phyloP scores from a whole-genome alignment of 78 protist genomes.

The Monocercomonoides exilis region DNA sequence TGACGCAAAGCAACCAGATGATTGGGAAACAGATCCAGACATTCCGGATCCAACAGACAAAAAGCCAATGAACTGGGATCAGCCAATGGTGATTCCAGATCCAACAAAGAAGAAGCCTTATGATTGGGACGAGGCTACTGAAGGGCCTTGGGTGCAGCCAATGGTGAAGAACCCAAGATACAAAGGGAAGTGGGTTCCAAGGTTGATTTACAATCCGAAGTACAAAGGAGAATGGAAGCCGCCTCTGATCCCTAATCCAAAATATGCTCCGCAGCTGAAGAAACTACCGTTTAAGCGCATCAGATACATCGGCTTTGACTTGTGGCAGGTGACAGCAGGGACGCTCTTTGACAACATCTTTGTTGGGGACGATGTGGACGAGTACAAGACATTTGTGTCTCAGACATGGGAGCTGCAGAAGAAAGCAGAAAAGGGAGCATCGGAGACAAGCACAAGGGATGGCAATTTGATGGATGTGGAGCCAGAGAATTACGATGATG shows the following conservation, averaged over 20 bases:
- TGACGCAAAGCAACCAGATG: slow-evolving; percentile 48
- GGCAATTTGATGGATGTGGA: background rate
- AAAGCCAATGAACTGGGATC: slow-evolving; percentile 72
- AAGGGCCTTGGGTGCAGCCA: slow-evolving; percentile 12
- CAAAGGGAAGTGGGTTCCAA: slow-evolving; percentile 90
- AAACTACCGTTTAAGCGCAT: background rate
- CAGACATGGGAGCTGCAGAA: background rate
- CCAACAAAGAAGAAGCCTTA: slow-evolving; percentile 77
- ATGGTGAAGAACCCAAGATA: slow-evolving; percentile 15
- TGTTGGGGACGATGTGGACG: slow-evolving; percentile 66
- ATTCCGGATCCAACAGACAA: slow-evolving; percentile 55
- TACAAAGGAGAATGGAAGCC: slow-evolving; percentile 96
- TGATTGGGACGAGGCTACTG: slow-evolving; percentile 96
- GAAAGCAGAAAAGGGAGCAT: background rate
- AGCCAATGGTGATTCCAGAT: slow-evolving; percentile 64
- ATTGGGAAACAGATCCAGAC: slow-evolving; percentile 37
- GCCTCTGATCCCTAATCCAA: slow-evolving; percentile 58
- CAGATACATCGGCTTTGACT: background rate
- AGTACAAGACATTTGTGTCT: slow-evolving; percentile 29
- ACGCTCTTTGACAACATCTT: slow-evolving; percentile 91
- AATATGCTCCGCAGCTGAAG: background rate
- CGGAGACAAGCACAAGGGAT: too few relatives aligned
- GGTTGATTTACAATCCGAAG: slow-evolving; percentile 12
- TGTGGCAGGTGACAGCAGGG: slow-evolving; percentile 77
- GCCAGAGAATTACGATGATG: background rate